These are phyloP conservation scores for Pleurotus tuber-regium DNA, from an alignment of 768 basidiomycete genomes.

Conservation along the genomic window DNA sequence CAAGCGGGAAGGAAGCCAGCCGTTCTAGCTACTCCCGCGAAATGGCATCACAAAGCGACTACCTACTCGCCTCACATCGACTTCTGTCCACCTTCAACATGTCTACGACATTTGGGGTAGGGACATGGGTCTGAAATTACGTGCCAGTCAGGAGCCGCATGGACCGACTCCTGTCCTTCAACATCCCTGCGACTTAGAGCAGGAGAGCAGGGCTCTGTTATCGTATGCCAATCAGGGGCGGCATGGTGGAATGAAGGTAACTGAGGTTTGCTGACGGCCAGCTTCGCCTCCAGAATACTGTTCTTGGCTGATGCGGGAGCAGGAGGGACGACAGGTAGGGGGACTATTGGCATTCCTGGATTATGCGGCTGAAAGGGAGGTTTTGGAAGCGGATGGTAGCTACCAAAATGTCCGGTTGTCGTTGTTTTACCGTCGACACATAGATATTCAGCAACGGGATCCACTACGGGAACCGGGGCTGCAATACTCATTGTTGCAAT, in stretches of 20 bases:
- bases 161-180: neutral
- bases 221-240: constrained; percentile 2
- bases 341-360: constrained; percentile 14
- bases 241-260: neutral
- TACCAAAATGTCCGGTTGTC: neutral
- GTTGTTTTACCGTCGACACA: neutral
- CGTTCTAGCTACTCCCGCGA: no score
- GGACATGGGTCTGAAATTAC: neutral
- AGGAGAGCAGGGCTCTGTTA: neutral
- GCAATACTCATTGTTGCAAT: neutral
- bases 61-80: no score
- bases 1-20: no score
- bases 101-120: neutral
- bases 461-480: neutral
- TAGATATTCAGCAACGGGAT: neutral
- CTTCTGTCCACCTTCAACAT: neutral
- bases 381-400: constrained; percentile 1
- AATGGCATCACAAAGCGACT: no score
- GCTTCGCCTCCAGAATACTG: neutral
- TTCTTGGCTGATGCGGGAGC: neutral
- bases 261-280: neutral
- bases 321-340: neutral
- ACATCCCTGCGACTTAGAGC: neutral
- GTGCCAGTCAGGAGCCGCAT: neutral
- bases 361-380: constrained; percentile 8